Conservation (phyloP, 139 green algal species). For the Dunaliella primolecta region DNA sequence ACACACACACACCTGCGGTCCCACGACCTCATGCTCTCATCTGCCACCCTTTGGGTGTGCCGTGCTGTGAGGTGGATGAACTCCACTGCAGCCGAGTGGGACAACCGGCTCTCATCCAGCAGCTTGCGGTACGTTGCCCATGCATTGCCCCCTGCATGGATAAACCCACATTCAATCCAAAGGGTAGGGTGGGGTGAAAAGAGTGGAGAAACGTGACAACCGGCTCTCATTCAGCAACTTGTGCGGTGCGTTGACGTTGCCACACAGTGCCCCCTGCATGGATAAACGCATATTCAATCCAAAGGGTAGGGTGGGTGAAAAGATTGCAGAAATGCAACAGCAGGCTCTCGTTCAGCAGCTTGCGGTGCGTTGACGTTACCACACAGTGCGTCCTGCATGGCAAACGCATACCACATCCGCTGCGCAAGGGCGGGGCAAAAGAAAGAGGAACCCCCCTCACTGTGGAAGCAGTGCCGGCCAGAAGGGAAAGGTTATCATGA, state of each 20-base stretch:
- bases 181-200: too few relatives aligned
- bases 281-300: too few relatives aligned
- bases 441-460: too few relatives aligned
- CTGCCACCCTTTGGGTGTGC: background rate
- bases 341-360: constrained; percentile 71
- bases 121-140: constrained; percentile 59
- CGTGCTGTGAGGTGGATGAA: constrained; percentile 58
- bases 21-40: background rate
- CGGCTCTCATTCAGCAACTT: constrained; percentile 72
- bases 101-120: constrained; percentile 73
- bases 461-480: too few relatives aligned
- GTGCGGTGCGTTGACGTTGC: constrained; percentile 54
- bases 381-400: constrained; percentile 11
- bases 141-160: constrained; percentile 7
- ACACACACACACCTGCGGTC: background rate
- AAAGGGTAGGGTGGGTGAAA: too few relatives aligned
- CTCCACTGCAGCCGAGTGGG: constrained; percentile 77
- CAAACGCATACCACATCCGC: too few relatives aligned
- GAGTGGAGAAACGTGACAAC: constrained; percentile 76
- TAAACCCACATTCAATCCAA: too few relatives aligned
- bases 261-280: constrained; percentile 16
- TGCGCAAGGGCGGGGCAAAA: too few relatives aligned
- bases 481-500: too few relatives aligned
- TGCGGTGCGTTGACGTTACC: constrained; percentile 56
- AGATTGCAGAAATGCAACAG: constrained; percentile 80